These are phyloP conservation scores for Leishmania tropica DNA, from an alignment of 208 protist genomes.

Conservation along the genomic window DNA sequence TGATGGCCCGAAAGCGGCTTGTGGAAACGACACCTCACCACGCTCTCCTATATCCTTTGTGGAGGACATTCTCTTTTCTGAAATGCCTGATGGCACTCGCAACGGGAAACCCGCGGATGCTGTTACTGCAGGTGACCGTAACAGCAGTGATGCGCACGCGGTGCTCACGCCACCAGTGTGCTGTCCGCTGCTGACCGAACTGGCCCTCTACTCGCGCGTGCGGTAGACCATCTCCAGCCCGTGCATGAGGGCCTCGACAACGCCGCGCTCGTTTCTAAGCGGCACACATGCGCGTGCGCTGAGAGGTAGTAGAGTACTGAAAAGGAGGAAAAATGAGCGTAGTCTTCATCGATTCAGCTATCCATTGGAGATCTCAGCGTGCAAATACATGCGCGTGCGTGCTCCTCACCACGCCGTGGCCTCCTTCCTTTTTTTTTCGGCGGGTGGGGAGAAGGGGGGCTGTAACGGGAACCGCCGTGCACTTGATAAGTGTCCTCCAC, in stretches of 20 bases:
- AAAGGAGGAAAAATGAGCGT: neutral
- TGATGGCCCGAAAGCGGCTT: neutral
- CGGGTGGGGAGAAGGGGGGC: too few species aligned
- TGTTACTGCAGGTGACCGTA: neutral
- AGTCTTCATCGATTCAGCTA: neutral
- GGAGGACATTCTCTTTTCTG: slow-evolving; percentile 25
- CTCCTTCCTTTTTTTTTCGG: neutral
- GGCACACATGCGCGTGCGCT: neutral
- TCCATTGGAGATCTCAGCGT: neutral
- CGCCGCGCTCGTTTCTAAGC: neutral
- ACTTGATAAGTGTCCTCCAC: neutral
- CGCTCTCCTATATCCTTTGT: slow-evolving; percentile 21
- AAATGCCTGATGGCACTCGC: neutral
- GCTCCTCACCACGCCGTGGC: neutral
- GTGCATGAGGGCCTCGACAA: neutral
- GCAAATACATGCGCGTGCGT: neutral
- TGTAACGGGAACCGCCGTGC: neutral
- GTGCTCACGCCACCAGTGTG: neutral
- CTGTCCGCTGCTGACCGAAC: slow-evolving; percentile 21
- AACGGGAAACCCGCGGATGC: neutral
- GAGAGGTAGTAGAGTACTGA: neutral
- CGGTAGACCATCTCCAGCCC: neutral
- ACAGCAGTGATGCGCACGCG: neutral
- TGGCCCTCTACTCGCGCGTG: slow-evolving; percentile 22
- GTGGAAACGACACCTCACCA: neutral